Conservation (phyloP, 306 rosid genomes). For the Vigna angularis region DNA sequence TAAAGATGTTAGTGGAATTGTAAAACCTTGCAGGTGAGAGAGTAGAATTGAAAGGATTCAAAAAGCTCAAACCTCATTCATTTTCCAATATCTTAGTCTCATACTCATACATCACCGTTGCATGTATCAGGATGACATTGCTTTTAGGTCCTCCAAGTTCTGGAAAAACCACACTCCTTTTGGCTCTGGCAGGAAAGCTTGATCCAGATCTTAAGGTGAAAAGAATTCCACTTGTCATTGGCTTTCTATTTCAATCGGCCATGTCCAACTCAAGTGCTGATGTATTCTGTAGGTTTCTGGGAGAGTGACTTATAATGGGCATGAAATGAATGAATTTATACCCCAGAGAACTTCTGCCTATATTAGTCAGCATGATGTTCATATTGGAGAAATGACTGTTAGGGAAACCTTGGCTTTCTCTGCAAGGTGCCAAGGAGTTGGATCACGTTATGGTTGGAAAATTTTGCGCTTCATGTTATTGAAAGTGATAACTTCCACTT, state of each 20-base stretch:
- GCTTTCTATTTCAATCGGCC: neutral
- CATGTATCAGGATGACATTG: constrained; percentile 63
- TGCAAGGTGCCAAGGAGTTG: constrained; percentile 71
- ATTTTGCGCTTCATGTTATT: neutral
- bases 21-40: constrained; percentile 67
- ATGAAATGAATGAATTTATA: constrained; percentile 58
- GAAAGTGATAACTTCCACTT: neutral
- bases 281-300: constrained; percentile 48
- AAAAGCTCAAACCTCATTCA: constrained; percentile 1
- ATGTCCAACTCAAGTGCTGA: neutral
- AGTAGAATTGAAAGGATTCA: neutral
- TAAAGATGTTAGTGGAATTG: constrained; percentile 67
- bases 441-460: constrained; percentile 57
- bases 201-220: constrained; percentile 61
- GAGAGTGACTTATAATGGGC: constrained; percentile 59
- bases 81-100: neutral
- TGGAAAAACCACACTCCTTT: constrained; percentile 77
- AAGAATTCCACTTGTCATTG: neutral
- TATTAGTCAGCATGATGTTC: constrained; percentile 61
- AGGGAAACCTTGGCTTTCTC: constrained; percentile 66
- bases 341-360: constrained; percentile 62
- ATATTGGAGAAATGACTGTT: constrained; percentile 61
- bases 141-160: constrained; percentile 89
- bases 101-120: neutral
- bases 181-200: constrained; percentile 75